Evolutionary conservation across 192 early-diverging fungal species (phyloP).

Genomic region (Oehlia diaphana): DNA sequence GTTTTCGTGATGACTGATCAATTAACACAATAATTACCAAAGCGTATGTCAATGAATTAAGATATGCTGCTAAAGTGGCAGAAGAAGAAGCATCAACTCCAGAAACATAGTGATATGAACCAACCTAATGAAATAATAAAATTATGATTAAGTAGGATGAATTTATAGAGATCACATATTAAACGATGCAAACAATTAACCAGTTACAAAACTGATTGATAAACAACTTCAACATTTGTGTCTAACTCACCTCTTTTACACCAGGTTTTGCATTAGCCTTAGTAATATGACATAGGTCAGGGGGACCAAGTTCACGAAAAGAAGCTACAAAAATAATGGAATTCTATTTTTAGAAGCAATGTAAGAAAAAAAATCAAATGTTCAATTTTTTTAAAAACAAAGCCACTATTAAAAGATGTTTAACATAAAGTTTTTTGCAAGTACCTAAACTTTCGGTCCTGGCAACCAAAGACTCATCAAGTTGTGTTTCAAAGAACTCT

Average conservation of each 20-base stretch:
- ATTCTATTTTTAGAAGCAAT: background rate
- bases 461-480: constrained; percentile 84
- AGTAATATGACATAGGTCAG: constrained; percentile 95
- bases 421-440: background rate
- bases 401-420: background rate
- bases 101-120: constrained; percentile 77
- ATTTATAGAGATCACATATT: constrained; percentile 6
- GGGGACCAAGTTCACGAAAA: constrained; percentile 93
- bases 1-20: too few species aligned
- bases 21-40: constrained; percentile 51
- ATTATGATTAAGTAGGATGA: background rate
- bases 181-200: too few species aligned
- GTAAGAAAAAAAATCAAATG: constrained; percentile 14
- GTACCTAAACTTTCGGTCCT: constrained; percentile 91
- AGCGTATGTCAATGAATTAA: constrained; percentile 93
- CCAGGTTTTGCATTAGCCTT: constrained; percentile 85
- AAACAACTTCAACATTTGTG: background rate
- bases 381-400: background rate
- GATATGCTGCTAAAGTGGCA: constrained; percentile 94
- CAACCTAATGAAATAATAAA: constrained; percentile 62
- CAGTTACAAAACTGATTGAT: too few species aligned
- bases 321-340: constrained; percentile 50
- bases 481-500: constrained; percentile 94
- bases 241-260: constrained; percentile 66
- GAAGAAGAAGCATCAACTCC: constrained; percentile 89